Evolutionary conservation across 306 rosid genomes (phyloP), one percentile per base, ranked within the genome.

Genomic region (Astragalus glycyphyllos): DNA sequence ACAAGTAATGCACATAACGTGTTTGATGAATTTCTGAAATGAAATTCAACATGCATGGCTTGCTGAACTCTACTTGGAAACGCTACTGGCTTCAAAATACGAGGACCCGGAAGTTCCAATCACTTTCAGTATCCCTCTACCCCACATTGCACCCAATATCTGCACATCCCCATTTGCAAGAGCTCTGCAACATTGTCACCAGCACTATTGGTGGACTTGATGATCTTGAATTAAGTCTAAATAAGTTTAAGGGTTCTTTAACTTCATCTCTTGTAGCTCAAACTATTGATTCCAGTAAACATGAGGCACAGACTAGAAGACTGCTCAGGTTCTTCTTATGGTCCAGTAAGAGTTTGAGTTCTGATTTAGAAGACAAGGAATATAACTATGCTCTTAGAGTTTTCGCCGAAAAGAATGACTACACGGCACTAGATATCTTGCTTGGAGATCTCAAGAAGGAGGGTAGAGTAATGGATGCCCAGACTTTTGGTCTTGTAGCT

Each of bases 321-420:
- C 38, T 92, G 80, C 87, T 89, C n/a, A 86, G 96, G 74, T 92
- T 89, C 83, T 86, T 92, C 83, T 70, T 85, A 65, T 92, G 98
- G 96, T 86, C 92, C 13, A 67, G 58, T 63, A 85, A 79, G 84
- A 85, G 78, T 71, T 82, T 89, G 77, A 77, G 76, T 79, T 51
- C 29, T 72, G 64, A 53, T 57, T 77, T 89, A 62, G 74, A 85
- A 58, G 91, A 92, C 78, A 79, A 83, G 73, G 96, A 83, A 67
- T 92, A 89, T 68, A 87, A 88, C 74, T 20, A 82, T 68, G 92
- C 89, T 77, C 81, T 89, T 69, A 76, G 76, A 60, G 76, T 83
- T 63, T 90, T 92, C 41, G 68, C 98, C 0, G 87, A 65, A 68
- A 89, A 92, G 82, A 82, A 86, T 74, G 98, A 92, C 73, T 81